These are phyloP conservation scores for Claviceps sp. DNA, from an alignment of 2,329 filamentous ascomycete species.

Conservation along the genomic window DNA sequence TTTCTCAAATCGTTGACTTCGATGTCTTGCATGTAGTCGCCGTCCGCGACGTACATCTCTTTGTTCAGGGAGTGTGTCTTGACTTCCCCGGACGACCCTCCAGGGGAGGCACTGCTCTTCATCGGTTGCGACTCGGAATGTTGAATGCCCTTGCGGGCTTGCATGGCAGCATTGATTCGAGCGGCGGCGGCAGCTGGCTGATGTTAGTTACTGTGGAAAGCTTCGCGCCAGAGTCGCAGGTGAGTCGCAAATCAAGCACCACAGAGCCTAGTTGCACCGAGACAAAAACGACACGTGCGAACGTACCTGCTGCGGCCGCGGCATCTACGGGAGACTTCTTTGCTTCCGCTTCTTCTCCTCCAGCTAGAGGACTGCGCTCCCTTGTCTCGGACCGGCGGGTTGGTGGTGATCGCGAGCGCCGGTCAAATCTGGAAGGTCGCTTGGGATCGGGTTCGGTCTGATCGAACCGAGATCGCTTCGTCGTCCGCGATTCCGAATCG, in stretches of 20 bases:
- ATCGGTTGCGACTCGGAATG: slow-evolving; percentile 83
- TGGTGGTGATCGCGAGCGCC: slow-evolving; percentile 75
- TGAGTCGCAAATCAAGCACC: not conserved
- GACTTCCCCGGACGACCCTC: slow-evolving; percentile 4
- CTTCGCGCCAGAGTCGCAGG: slow-evolving; percentile 1
- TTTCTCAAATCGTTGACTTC: slow-evolving; percentile 97
- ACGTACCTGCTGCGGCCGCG: slow-evolving; percentile 63
- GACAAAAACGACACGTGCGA: not conserved
- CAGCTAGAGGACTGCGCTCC: slow-evolving; percentile 64
- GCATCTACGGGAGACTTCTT: slow-evolving; percentile 49
- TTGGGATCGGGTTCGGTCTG: slow-evolving; percentile 74
- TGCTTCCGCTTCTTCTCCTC: slow-evolving; percentile 25
- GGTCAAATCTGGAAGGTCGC: slow-evolving; percentile 71
- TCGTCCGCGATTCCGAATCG: slow-evolving; percentile 57
- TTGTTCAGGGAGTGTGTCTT: slow-evolving; percentile 7
- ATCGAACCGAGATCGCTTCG: slow-evolving; percentile 88
- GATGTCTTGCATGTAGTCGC: slow-evolving; percentile 97
- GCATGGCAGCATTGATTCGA: slow-evolving; percentile 69
- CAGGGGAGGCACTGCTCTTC: slow-evolving; percentile 18
- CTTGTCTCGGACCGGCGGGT: slow-evolving; percentile 55
- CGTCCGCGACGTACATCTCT: slow-evolving; percentile 88
- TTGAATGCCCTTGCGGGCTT: slow-evolving; percentile 79
- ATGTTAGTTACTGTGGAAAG: slow-evolving; percentile 10
- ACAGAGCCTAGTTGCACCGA: not conserved
- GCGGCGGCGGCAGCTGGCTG: slow-evolving; percentile 72